Conservation (phyloP, 257 asterid species). For the Vinca minor region DNA sequence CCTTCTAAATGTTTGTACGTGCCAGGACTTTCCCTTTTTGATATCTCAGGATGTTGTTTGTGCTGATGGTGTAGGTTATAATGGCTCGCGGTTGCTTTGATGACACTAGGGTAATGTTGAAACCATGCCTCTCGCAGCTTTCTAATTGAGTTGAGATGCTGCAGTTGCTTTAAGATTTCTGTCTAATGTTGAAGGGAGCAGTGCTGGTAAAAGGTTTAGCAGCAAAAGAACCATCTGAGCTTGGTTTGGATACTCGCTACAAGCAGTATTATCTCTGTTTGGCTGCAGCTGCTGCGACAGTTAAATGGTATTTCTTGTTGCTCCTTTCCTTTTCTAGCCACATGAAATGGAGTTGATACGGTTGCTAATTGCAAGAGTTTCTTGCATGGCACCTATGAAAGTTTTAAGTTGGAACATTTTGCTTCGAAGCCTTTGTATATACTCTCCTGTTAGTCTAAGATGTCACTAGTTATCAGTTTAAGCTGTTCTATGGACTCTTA, state of each 20-base stretch:
- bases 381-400: conserved; percentile 1
- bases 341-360: background rate
- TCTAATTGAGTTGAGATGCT: conserved; percentile 18
- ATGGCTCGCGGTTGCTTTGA: conserved; percentile 91
- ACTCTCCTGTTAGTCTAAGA: background rate
- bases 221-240: conserved; percentile 92
- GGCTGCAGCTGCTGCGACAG: conserved; percentile 97
- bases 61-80: conserved; percentile 43
- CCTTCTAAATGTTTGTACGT: background rate
- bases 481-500: background rate
- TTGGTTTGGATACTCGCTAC: conserved; percentile 79
- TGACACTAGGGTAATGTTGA: conserved; percentile 74
- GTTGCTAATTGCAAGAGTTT: background rate
- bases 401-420: background rate
- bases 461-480: background rate
- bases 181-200: conserved; percentile 57
- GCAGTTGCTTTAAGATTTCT: conserved; percentile 21
- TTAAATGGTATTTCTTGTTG: conserved; percentile 61
- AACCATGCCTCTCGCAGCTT: conserved; percentile 16
- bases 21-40: conserved; percentile 2
- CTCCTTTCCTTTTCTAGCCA: background rate
- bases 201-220: conserved; percentile 72
- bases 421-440: background rate
- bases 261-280: conserved; percentile 95
- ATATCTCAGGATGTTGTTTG: conserved; percentile 18